Conservation (phyloP, 176 grass and related monocot genomes). For the Sorghum bicolor region Sorghum_bicolor_NCBIv3 NC_012875.2:50574501-50575000, state of each 20-base stretch:
- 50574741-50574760: slow-evolving; percentile 17
- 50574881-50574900: slow-evolving; percentile 50
- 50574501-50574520: slow-evolving; percentile 43
- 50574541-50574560: slow-evolving; percentile 87
- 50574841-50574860: background rate
- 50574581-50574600: background rate
- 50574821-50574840: slow-evolving; percentile 9
- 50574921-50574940: background rate
- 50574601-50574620: background rate
- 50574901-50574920: slow-evolving; percentile 22
- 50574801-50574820: slow-evolving; percentile 59
- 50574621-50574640: background rate
- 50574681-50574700: background rate
- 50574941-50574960: background rate
- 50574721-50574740: slow-evolving; percentile 67
- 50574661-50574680: background rate
- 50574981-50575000: slow-evolving; percentile 29
- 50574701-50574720: slow-evolving; percentile 40
- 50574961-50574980: background rate
- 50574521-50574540: slow-evolving; percentile 68
- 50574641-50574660: background rate
- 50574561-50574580: slow-evolving; percentile 65
- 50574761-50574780: slow-evolving; percentile 16
- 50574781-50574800: slow-evolving; percentile 49
- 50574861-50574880: slow-evolving; percentile 37